Evolutionary conservation across 1,284 basidiomycete genomes (phyloP).

Genomic region (Trametes hirsuta): DNA sequence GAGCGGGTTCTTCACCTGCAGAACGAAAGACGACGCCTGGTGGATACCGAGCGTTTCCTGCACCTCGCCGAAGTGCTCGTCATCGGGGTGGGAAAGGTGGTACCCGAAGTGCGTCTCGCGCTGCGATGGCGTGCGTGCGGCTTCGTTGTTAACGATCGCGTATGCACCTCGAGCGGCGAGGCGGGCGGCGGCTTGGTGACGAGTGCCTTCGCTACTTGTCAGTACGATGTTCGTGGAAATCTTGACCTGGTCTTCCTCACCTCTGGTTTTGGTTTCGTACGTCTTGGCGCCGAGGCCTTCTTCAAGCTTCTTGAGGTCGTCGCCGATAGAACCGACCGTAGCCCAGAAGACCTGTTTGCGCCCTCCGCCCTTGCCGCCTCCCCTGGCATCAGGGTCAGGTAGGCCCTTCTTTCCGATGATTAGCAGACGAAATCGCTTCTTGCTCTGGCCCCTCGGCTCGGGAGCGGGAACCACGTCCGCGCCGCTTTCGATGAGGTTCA

Average conservation of each 20-base stretch:
- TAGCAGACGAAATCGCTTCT: conserved; percentile 56
- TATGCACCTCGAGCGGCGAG: conserved; percentile 66
- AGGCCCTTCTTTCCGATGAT: conserved; percentile 67
- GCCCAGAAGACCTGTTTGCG: conserved; percentile 62
- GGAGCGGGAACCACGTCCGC: conserved; percentile 53
- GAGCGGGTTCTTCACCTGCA: conserved; percentile 63
- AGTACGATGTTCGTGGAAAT: neutral
- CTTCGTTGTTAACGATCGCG: conserved; percentile 58
- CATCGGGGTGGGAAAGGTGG: conserved; percentile 55
- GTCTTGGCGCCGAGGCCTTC: conserved; percentile 53
- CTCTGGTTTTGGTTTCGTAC: conserved; percentile 70
- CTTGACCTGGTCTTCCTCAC: conserved; percentile 28
- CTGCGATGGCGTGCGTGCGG: conserved; percentile 44
- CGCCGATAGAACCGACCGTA: conserved; percentile 52
- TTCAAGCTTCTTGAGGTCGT: conserved; percentile 54
- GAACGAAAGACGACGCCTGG: conserved; percentile 51
- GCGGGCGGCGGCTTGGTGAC: conserved; percentile 58
- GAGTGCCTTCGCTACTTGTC: conserved; percentile 41
- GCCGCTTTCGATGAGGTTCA: conserved; percentile 45
- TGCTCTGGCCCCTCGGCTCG: conserved; percentile 38
- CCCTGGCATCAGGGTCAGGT: conserved; percentile 50
- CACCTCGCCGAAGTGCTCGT: conserved; percentile 49
- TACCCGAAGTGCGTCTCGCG: conserved; percentile 61
- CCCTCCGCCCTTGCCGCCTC: conserved; percentile 38
- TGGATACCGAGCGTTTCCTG: conserved; percentile 56